Conservation (phyloP, 805 yeast genomes). For the Schwanniomyces polymorphus region DNA sequence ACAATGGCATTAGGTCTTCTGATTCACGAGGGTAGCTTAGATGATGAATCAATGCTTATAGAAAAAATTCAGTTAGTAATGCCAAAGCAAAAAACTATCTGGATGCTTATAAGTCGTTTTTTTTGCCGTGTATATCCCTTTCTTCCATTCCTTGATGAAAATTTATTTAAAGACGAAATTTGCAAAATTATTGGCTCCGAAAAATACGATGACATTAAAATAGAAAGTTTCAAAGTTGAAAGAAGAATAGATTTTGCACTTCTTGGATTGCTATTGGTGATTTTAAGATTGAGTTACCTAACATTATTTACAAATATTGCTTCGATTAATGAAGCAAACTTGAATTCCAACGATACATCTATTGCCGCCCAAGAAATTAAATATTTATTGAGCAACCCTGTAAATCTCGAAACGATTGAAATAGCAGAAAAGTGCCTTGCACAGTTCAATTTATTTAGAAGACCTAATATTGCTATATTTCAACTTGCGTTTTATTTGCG, state of each 20-base stretch:
- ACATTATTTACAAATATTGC: conserved; percentile 16
- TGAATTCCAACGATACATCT: conserved; percentile 21
- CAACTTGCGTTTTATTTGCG: conserved; percentile 56
- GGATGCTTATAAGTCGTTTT: conserved; percentile 41
- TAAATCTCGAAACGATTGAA: conserved; percentile 26
- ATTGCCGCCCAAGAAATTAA: conserved; percentile 21
- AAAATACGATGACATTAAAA: conserved; percentile 4
- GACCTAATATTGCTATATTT: conserved; percentile 50
- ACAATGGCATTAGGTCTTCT: too few species aligned
- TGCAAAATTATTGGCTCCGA: conserved; percentile 5
- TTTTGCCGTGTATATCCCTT: conserved; percentile 43
- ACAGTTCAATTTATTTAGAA: conserved; percentile 31
- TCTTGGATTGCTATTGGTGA: conserved; percentile 17
- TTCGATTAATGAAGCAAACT: conserved; percentile 21
- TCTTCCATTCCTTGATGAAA: conserved; percentile 43
- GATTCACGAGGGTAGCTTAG: conserved; percentile 28
- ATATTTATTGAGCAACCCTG: conserved; percentile 27
- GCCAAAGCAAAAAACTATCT: conserved; percentile 36
- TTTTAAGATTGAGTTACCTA: conserved; percentile 18
- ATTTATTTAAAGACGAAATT: conserved; percentile 20
- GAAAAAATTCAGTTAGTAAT: conserved; percentile 30
- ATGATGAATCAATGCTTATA: conserved; percentile 23
- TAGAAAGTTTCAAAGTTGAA: conserved; percentile 14
- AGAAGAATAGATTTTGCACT: conserved; percentile 7
- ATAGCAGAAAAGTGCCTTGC: conserved; percentile 35